Base-by-base conservation (phyloP, 2,329 filamentous ascomycete genomes). In the Ophiostoma pallidulum region DNA sequence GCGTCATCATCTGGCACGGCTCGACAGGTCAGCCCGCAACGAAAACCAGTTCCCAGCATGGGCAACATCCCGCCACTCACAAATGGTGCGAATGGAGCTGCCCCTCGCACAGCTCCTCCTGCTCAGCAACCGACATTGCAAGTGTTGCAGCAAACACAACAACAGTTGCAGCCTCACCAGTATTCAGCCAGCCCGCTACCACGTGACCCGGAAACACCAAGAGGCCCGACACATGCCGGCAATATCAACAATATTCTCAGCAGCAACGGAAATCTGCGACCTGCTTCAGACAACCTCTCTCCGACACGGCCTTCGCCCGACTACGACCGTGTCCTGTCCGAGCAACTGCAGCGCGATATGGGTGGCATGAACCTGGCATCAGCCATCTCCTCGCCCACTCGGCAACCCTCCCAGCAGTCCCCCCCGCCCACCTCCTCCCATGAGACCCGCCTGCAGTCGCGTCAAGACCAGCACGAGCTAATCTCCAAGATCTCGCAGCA, bases 281-380 rank as follows among this genome's bases (percentile, higher is more conserved):
- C 74, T 36, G 67, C 70, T 55, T 71, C 73, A 14, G 68, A 70
- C 6, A 59, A 49, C 19, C 14, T 28, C 2, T 52, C 67, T 8
- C 68, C 72, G 6, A 60, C 67, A 4, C 64, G 68, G 16, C 71
- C 72, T 45, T 78, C 78, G 4, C 69, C 72, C 8, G 78, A 81
- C 49, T 80, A 81, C 54, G 79, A 83, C 55, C 68, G 70, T 39
- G 72, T 74, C 36, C 60, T 82, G 36, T 78, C 80, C 51, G 73
- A 77, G 33, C 77, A 84, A 59, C 62, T 84, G n/a, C 77, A 78
- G 54, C 72, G 73, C 49, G 80, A 83, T 52, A 75, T 83, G 66
- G 69, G 69, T 26, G 69, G 70, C 54, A 64, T 83, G 54, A 77
- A 74, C 47, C 62, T 83, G 38, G 65, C 63, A 8, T 53, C 64